Evolutionary conservation across 208 protist species (phyloP), one percentile per base, ranked within the genome.

Genomic region (Endotrypanum monterogeii): DNA sequence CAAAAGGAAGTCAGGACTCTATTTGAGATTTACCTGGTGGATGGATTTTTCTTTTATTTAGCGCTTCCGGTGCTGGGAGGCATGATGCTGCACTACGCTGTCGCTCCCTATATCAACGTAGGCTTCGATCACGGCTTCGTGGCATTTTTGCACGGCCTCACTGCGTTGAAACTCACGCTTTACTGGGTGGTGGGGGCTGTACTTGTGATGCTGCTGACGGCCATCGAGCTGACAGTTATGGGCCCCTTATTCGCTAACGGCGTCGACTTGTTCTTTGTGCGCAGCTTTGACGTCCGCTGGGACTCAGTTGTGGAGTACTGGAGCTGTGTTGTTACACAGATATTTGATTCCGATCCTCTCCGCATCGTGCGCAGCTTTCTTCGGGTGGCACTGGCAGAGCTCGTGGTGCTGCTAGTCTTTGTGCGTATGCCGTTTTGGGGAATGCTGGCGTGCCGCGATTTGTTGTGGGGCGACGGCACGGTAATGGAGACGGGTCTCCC

Each of bases 221-320:
- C 76, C n/a, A 75, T 90, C 37, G 89, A 94, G 72, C 48, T 77
- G 46, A 81, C 39, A 1, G 74, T 94, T 8, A 84, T 93, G 58
- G 65, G 83, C 20, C 76, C 83, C 32, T 73, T 96, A 50, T 96
- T 96, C 78, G 87, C 88, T 30, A 86, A 86, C 66, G 91, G 91
- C n/a, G 91, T 96, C 3, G 89, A 96, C 32, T 76, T 96, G 9
- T 94, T 89, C 72, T 91, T 91, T 70, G 73, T 93, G 54, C 87
- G 89, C 72, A 88, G 84, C 80, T 77, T 92, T 51, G 85, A 94
- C 78, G 60, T 84, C 2, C 78, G 80, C 56, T 79, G 87, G 75
- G 88, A 90, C 39, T 48, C 77, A 11, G 80, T 86, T 46, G 25
- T 67, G 2, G 69, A 67, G 32, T 91, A 91, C 68, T 93, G 83